Conservation (phyloP, 176 grass and related monocot species). For the Cocos nucifera region DNA sequence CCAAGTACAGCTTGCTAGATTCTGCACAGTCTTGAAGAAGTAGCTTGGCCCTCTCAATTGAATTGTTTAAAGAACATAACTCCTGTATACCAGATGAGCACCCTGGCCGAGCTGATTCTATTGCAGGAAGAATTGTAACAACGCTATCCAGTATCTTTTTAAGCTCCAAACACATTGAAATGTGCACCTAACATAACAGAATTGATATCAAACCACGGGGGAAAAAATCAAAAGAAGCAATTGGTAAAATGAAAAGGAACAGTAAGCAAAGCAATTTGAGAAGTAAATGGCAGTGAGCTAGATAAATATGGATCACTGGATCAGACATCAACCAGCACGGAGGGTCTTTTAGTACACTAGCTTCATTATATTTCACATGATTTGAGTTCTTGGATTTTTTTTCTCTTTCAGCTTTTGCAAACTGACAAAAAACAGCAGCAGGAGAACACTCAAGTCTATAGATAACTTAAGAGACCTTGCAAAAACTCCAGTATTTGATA, state of each 20-base stretch:
- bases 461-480: no score
- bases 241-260: background rate
- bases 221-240: background rate
- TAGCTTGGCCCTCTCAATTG: slow-evolving; percentile 66
- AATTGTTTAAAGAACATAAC: slow-evolving; percentile 72
- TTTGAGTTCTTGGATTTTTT: no score
- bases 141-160: slow-evolving; percentile 71
- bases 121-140: slow-evolving; percentile 66
- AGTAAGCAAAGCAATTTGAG: no score
- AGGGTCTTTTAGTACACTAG: no score
- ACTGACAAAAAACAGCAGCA: no score
- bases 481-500: no score
- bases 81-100: slow-evolving; percentile 70
- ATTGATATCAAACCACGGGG: slow-evolving; percentile 4
- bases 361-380: no score
- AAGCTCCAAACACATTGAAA: slow-evolving; percentile 54
- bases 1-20: slow-evolving; percentile 90
- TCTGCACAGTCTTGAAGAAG: slow-evolving; percentile 64
- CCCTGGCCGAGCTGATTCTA: slow-evolving; percentile 81
- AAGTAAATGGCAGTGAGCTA: no score
- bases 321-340: no score
- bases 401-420: no score
- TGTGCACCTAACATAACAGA: slow-evolving; percentile 48
- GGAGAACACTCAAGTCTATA: no score
- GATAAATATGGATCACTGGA: no score